phyloP scores from a whole-genome alignment of 805 yeast genomes.

The Candida taoyuanica region DNA sequence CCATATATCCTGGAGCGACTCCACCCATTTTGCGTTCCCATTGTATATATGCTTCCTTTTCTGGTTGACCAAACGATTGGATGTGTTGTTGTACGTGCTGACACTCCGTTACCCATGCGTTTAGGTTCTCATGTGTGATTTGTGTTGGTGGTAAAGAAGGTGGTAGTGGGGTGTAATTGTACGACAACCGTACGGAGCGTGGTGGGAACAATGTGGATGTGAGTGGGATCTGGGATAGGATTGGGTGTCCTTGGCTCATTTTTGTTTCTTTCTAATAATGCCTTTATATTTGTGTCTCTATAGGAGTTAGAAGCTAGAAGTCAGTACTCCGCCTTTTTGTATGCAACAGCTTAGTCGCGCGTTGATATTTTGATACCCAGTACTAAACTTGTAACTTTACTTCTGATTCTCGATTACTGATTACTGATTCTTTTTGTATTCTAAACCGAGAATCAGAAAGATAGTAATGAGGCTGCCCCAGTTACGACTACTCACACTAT shows the following conservation, averaged over 20 bases:
- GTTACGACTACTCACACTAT: not conserved
- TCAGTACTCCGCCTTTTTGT: too few species aligned
- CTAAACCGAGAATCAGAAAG: too few species aligned
- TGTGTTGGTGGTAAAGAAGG: conserved; percentile 30
- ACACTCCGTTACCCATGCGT: conserved; percentile 31
- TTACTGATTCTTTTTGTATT: too few species aligned
- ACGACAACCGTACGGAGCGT: conserved; percentile 48
- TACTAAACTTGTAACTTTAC: too few species aligned
- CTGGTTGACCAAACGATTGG: conserved; percentile 23
- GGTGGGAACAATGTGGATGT: conserved; percentile 50
- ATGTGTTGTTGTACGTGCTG: conserved; percentile 26
- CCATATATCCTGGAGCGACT: conserved; percentile 42
- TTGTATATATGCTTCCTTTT: conserved; percentile 23
- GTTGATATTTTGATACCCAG: too few species aligned
- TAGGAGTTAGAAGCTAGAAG: too few species aligned
- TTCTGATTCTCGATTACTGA: too few species aligned
- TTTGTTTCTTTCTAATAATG: too few species aligned
- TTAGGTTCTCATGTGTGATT: conserved; percentile 27
- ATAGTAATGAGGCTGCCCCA: not conserved
- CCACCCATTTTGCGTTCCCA: conserved; percentile 31
- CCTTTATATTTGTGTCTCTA: too few species aligned
- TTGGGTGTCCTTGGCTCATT: conserved; percentile 7
- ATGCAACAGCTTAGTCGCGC: too few species aligned
- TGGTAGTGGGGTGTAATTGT: conserved; percentile 40
- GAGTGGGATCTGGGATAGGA: conserved; percentile 41